Conservation (phyloP, 2,329 filamentous ascomycete species). For the Phyllosticta citrichinensis region DNA sequence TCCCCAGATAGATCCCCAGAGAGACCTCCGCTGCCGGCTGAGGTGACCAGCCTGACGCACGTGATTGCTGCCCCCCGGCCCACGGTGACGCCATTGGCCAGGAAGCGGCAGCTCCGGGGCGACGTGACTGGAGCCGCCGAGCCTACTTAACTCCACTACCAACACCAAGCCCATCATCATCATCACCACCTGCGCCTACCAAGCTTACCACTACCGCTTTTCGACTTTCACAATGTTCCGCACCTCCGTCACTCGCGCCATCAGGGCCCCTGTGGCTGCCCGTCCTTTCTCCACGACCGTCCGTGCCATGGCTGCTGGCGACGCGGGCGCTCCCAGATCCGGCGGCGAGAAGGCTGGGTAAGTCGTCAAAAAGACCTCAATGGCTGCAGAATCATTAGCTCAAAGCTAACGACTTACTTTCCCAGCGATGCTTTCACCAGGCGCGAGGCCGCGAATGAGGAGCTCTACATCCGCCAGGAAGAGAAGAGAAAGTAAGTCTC, state of each 20-base stretch:
- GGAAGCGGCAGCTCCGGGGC: constrained; percentile 4
- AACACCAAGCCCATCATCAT: constrained; percentile 11
- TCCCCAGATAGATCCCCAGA: constrained; percentile 5
- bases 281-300: constrained; percentile 35
- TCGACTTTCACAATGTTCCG: constrained; percentile 24
- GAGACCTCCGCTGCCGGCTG: background rate
- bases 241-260: constrained; percentile 30
- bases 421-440: constrained; percentile 81
- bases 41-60: background rate
- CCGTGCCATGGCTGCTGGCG: constrained; percentile 34
- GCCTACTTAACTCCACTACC: background rate
- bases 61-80: background rate
- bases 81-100: background rate
- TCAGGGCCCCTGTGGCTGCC: constrained; percentile 26
- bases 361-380: constrained; percentile 9
- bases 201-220: constrained; percentile 3
- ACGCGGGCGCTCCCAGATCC: constrained; percentile 32
- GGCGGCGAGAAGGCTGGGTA: constrained; percentile 30
- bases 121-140: background rate
- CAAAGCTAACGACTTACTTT: constrained; percentile 10
- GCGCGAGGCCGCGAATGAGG: constrained; percentile 81
- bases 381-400: background rate
- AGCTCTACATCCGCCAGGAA: constrained; percentile 72
- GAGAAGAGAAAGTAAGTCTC: constrained; percentile 68
- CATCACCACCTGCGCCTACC: constrained; percentile 4